Base-by-base conservation (phyloP, 2,329 filamentous ascomycete species). In the Penicillium freii region DNA sequence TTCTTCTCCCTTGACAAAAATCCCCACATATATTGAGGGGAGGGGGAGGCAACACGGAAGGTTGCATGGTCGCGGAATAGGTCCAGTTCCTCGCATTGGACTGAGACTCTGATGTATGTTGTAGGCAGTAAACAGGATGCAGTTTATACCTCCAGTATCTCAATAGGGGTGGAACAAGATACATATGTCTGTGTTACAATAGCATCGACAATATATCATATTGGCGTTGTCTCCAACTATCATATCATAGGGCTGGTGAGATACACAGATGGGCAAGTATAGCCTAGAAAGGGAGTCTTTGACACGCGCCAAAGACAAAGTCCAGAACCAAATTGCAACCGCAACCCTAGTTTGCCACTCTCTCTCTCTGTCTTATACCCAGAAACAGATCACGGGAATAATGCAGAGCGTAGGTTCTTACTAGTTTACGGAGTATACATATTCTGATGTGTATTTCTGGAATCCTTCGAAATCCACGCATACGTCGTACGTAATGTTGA, bases 31-130 rank as follows among this genome's bases (percentile, higher is more conserved):
- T 40, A 29, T 49, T n/a, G 29, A 34, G 25, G 17, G 21, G 33
- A 56, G 54, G 25, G 17, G 21, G 21, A 56, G 54, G 54, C 34
- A 42, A 53, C 36, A 42, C 54, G 54, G 54, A 38, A 47, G 49
- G 43, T 45, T 53, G 43, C 54, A 53, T 31, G 17, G 13, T 33
- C 21, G 19, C 25, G 23, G 34, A 39, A 52, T 46, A 53, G 29
- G 43, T 44, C 39, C 10, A n/a, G 19, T 36, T 34, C 21, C 38
- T 50, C 29, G 15, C 52, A 46, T 49, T 34, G n/a, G 19, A 54
- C 43, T 48, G 23, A 25, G 42, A 54, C 33, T 31, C 27, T 25
- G 19, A 44, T 42, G 27, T 17, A 9, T 25, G 19, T 34, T 42
- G 27, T 17, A 9, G 23, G 29, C 42, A 54, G 43, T 40, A 48